A percentile compares a stretch with the other conserved stretches of the same genome.
Conservation (phyloP, 192 early-diverging fungal genomes). For the Podila minutissima region DNA sequence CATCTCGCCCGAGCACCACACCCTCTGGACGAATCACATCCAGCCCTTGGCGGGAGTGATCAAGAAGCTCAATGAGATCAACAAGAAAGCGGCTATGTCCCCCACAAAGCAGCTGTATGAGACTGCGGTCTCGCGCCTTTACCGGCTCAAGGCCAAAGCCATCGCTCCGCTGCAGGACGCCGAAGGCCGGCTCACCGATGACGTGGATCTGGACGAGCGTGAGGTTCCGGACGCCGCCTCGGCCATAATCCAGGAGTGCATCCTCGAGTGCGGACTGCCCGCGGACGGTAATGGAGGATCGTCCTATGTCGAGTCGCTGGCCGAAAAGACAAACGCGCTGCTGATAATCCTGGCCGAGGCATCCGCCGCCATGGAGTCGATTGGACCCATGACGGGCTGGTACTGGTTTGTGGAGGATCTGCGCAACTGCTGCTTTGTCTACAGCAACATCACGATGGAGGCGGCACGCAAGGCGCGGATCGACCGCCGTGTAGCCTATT, state of each 20-base stretch:
- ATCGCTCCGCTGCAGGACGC: background rate
- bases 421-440: constrained; percentile 1
- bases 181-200: background rate
- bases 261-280: constrained; percentile 44
- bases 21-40: background rate
- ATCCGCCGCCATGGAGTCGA: background rate
- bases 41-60: background rate
- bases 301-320: constrained; percentile 23
- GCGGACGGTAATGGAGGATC: constrained; percentile 21
- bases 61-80: background rate
- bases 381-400: constrained; percentile 21
- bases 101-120: constrained; percentile 39
- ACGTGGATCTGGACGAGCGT: background rate
- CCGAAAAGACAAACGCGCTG: constrained; percentile 17
- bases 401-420: constrained; percentile 50
- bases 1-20: background rate
- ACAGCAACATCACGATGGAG: background rate
- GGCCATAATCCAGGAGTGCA: constrained; percentile 31
- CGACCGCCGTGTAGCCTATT: constrained; percentile 8
- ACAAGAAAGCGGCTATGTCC: constrained; percentile 3
- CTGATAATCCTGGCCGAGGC: constrained; percentile 8
- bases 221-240: background rate
- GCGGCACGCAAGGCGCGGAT: background rate
- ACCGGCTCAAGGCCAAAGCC: constrained; percentile 11
- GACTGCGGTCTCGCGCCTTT: constrained; percentile 34